These are phyloP conservation scores for Suillus clintonianus DNA, from an alignment of 768 basidiomycete genomes.

Conservation along the genomic window DNA sequence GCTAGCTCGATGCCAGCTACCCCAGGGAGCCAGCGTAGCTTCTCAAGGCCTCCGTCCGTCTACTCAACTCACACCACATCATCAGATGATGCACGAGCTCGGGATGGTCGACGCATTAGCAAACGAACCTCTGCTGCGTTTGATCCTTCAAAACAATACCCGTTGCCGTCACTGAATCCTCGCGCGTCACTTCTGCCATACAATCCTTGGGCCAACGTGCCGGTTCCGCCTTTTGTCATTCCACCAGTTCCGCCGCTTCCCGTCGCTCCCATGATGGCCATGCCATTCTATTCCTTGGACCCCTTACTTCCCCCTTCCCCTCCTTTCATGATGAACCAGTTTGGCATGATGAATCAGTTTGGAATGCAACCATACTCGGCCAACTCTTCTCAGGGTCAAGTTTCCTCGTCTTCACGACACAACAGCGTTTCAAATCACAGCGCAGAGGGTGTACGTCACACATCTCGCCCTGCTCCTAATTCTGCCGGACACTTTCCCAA, in stretches of 20 bases:
- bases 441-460: conserved; percentile 19
- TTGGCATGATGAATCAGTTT: conserved; percentile 51
- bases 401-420: conserved; percentile 25
- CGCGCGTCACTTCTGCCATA: conserved; percentile 29
- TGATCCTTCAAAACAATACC: conserved; percentile 32
- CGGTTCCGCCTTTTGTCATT: conserved; percentile 18
- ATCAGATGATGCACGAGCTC: conserved; percentile 53
- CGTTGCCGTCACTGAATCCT: conserved; percentile 19
- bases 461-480: conserved; percentile 18
- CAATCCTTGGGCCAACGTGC: conserved; percentile 21
- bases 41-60: conserved; percentile 56
- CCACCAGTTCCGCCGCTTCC: conserved; percentile 42
- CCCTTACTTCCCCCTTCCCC: conserved; percentile 72
- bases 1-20: conserved; percentile 47
- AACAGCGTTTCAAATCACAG: conserved; percentile 26
- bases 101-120: conserved; percentile 36
- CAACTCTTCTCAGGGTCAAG: conserved; percentile 32
- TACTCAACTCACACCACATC: conserved; percentile 57
- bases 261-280: conserved; percentile 30
- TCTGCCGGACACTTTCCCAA: conserved; percentile 11
- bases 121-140: conserved; percentile 45
- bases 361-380: conserved; percentile 41
- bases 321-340: conserved; percentile 74
- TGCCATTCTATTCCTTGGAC: conserved; percentile 54
- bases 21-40: conserved; percentile 36